Evolutionary conservation across 306 rosid genomes (phyloP).

Genomic region (Pyrus betulifolia): DNA sequence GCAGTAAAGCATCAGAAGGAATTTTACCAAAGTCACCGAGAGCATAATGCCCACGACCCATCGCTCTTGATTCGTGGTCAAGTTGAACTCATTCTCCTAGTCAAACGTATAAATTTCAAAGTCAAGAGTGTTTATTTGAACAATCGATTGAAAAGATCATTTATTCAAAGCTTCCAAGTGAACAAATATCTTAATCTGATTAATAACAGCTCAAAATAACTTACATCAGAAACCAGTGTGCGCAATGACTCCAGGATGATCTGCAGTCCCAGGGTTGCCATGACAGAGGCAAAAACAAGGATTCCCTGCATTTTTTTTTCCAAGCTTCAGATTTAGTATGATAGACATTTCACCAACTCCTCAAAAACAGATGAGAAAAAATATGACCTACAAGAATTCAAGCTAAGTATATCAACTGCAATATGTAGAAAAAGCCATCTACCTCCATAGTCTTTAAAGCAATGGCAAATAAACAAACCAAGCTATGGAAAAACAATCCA

Average conservation of each 20-base stretch:
- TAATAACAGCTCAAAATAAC: slow-evolving; percentile 17
- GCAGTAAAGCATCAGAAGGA: slow-evolving; percentile 66
- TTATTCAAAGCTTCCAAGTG: neutral
- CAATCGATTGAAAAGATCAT: neutral
- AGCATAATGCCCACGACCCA: slow-evolving; percentile 98
- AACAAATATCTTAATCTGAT: neutral
- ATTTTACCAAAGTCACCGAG: slow-evolving; percentile 76
- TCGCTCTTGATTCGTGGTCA: slow-evolving; percentile 67
- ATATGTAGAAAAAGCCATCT: neutral
- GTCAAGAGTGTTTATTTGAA: slow-evolving; percentile 5
- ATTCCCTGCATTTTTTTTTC: slow-evolving; percentile 56
- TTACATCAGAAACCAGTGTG: slow-evolving; percentile 55
- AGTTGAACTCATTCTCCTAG: slow-evolving; percentile 55
- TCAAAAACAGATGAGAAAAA: neutral
- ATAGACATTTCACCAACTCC: neutral
- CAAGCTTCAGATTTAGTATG: neutral
- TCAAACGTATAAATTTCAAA: neutral
- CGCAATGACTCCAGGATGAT: slow-evolving; percentile 90
- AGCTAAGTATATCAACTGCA: neutral
- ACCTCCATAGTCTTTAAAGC: neutral
- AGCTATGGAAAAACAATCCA: neutral
- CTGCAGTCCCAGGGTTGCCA: slow-evolving; percentile 98
- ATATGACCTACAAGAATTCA: neutral
- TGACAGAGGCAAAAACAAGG: slow-evolving; percentile 98
- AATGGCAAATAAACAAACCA: neutral